Evolutionary conservation across 352 stramenopile genomes (phyloP), one percentile per base, ranked within the genome.

Genomic region (Phytophthora pini): DNA sequence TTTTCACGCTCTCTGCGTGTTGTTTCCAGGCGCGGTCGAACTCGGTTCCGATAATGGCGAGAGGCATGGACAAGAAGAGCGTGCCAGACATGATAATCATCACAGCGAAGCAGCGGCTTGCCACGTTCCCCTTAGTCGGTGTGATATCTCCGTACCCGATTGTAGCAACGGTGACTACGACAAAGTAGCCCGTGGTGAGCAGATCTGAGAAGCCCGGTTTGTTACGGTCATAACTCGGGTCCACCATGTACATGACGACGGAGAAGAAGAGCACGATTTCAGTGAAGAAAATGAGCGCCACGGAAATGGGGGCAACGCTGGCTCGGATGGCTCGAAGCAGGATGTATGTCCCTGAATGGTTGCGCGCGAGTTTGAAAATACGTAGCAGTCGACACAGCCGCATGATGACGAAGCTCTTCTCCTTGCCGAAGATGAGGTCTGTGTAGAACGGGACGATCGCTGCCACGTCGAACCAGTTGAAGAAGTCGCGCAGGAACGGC

Each of bases 21-120:
- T 92, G 80, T 24, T 89, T 89, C 84, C 84, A 93, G 7, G 86
- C 86, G 24, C 82, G 80, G 38, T 93, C 82, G 40, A 93, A 94
- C 59, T 94, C 86, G 1, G 83, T 94, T 41, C 86, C 86, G 62
- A 94, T 92, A 79, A 94, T 94, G 39, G 86, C 86, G 31, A 94
- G 76, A 54, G 86, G 86, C 84, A 94, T 94, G 46, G 86, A 92
- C 48, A 94, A 72, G 60, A 94, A 94, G 29, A 94, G 72, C 15
- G 86, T 92, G 12, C 86, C 86, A 22, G 84, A 89, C 80, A 94
- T 89, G 61, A 94, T 94, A 53, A 90, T 89, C 80, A 94, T 88
- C 20, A 93, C 78, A 8, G 84, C 76, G 47, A 87, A 90, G 27
- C 82, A 69, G 0, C 80, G 76, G 8, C 79, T 81, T 40, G 77